Evolutionary conservation across 192 early-diverging fungal genomes (phyloP), one percentile per base, ranked within the genome.

Genomic region (Backusella mclennaniae): DNA sequence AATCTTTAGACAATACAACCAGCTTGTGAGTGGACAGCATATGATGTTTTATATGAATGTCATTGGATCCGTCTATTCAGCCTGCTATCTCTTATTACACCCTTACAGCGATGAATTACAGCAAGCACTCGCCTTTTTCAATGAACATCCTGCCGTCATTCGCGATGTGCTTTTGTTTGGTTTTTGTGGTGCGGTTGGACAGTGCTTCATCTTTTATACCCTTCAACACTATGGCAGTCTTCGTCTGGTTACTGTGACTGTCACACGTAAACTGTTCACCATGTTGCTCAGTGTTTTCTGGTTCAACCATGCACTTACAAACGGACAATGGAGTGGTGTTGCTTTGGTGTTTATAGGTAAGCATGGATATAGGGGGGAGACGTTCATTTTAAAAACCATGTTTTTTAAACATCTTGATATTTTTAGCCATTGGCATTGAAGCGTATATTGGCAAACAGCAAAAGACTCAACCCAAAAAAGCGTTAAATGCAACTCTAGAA

Each of bases 31-130:
- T 0, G 96, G 96, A 33, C 92, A 95, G 79, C 93, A 95, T 66
- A 98, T 99, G 97, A 99, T 99, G 98, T 91, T 95, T 72, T 93
- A 87, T 79, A 97, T 99, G 96, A 99, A 98, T 81, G 75, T 92
- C 23, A 90, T 93, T 83, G 91, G 93, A 63, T 87, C 91, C 0
- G n/a, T 86, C 8, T 83, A 93, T 70, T 97, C 96, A 89, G 67
- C 83, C 7, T 29, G 74, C 53, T 99, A 93, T 86, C 86, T 98
- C 26, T 36, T 81, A 3, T 66, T 93, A 35, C 88, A 92, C 68
- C 94, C 95, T 44, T 93, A 82, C 80, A 95, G 90, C 46, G 78
- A 86, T 39, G 98, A 99, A 84, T 84, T 98, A 9, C 56, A 74
- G 4, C 80, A 79, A 31, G 98, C 97, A 4, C 31, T 96, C 1